A percentile compares a stretch with the other conserved stretches of the same genome.
These are phyloP conservation scores for Davidsoniella virescens DNA, from an alignment of 2,329 filamentous ascomycete genomes.

Conservation along the genomic window DNA sequence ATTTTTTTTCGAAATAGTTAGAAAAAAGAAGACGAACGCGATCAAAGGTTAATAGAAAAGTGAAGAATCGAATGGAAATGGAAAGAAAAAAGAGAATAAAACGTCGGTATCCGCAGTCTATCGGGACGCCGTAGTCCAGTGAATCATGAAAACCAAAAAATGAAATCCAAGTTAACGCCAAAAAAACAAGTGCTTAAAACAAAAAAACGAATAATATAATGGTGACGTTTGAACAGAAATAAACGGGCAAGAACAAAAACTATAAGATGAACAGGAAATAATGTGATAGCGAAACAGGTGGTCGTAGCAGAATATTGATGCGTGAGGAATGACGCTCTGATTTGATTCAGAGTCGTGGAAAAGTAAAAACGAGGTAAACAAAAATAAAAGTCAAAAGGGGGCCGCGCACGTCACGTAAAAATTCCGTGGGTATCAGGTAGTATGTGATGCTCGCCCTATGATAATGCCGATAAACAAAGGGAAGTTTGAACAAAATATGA, in stretches of 20 bases:
- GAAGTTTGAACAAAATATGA: conserved; percentile 7
- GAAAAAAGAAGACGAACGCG: conserved; percentile 1
- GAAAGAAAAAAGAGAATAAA: background rate
- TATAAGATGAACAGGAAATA: background rate
- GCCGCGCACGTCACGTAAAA: conserved; percentile 8
- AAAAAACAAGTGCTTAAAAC: conserved; percentile 8
- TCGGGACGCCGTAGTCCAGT: conserved; percentile 6
- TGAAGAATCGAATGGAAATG: background rate
- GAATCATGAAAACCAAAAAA: conserved; percentile 6
- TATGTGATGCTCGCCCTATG: conserved; percentile 11
- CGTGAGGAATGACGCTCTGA: conserved; percentile 2
- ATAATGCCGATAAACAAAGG: conserved; percentile 12
- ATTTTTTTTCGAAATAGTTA: background rate
- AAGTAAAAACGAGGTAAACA: conserved; percentile 10
- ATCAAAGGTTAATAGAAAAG: too few species aligned
- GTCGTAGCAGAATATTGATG: conserved; percentile 6
- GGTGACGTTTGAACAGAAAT: conserved; percentile 1
- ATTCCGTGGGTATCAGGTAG: conserved; percentile 10
- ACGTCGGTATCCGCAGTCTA: conserved; percentile 8
- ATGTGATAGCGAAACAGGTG: conserved; percentile 3
- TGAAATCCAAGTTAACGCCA: conserved; percentile 10
- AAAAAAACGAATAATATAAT: conserved; percentile 3
- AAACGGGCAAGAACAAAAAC: background rate
- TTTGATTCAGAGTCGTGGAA: background rate
- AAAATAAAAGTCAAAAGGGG: conserved; percentile 15